Evolutionary conservation across 73 alveolate genomes (phyloP).

Genomic region (Loxodes magnus): DNA sequence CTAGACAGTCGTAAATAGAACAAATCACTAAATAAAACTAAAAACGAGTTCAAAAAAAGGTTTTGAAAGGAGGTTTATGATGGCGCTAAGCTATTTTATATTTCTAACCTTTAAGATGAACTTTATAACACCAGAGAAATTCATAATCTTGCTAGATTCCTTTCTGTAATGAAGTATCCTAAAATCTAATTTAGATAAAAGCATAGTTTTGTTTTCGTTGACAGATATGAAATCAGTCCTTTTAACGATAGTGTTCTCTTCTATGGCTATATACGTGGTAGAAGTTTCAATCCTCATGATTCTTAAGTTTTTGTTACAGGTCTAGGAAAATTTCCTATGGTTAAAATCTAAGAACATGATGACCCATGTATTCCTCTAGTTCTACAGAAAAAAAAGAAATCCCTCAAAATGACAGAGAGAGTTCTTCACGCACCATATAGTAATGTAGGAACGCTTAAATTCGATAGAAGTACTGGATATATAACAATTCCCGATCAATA

Average conservation of each 20-base stretch:
- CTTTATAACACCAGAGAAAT: slow-evolving; percentile 73
- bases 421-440: slow-evolving; percentile 93
- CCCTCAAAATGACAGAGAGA: slow-evolving; percentile 85
- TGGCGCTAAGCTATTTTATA: slow-evolving; percentile 96
- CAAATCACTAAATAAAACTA: slow-evolving; percentile 93
- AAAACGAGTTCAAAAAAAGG: slow-evolving; percentile 92
- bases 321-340: slow-evolving; percentile 63
- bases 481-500: slow-evolving; percentile 86
- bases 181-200: slow-evolving; percentile 47
- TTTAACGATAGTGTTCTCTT: slow-evolving; percentile 41
- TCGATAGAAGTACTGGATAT: slow-evolving; percentile 90
- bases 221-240: slow-evolving; percentile 50
- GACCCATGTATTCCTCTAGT: slow-evolving; percentile 73
- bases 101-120: slow-evolving; percentile 86
- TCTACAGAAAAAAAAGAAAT: slow-evolving; percentile 48
- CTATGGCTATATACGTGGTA: slow-evolving; percentile 91
- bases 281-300: slow-evolving; percentile 60
- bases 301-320: slow-evolving; percentile 16
- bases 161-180: slow-evolving; percentile 48
- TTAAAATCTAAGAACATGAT: slow-evolving; percentile 35
- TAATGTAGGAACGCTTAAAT: slow-evolving; percentile 77
- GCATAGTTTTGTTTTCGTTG: slow-evolving; percentile 74
- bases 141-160: slow-evolving; percentile 79
- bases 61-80: slow-evolving; percentile 97
- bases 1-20: slow-evolving; percentile 95